Base-by-base conservation (phyloP, 164 flowering plant species). In the Tetrastigma voinierianum region DNA sequence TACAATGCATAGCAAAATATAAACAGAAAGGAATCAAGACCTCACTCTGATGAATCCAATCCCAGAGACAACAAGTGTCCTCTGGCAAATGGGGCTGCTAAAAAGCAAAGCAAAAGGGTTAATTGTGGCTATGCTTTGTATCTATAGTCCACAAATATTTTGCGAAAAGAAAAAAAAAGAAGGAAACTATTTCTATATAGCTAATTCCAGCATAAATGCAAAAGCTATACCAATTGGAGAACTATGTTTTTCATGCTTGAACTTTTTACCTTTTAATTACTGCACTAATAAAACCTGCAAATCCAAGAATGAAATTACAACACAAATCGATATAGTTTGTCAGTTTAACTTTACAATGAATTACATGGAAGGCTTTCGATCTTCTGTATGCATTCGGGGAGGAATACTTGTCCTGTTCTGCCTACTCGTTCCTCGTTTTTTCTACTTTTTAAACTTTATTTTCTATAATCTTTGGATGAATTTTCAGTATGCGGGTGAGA, bases 301-400 rank as follows among this genome's bases (percentile, higher is more conserved):
- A 16, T 52, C 56, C 21, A n/a, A n/a, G 10, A 52, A 52, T n/a
- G 6, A 17, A 12, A 48, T 48, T 48, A n/a, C 14, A 48, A 49
- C 21, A 55, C 21, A 13, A 55, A 55, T 55, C 3, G 7, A 21
- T 32, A 32, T 32, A 32, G 6, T 32, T 32, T 32, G 40, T 32
- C 6, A 3, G 23, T 40, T 40, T 2, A 20, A 59, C 63, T 64
- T 21, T 64, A 70, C 68, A 70, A 45, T 49, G 16, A 44, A 20
- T 57, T n/a, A 16, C 44, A 62, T 65, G 17, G 46, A 32, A 65
- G 18, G 21, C 59, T 68, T 62, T 67, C 52, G 18, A 51, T 59
- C 62, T 54, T 59, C 53, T 53, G 40, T 52, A 48, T 40, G 68
- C 65, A 59, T 51, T 51, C 60, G 46, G 46, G 43, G 60, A 62